Evolutionary conservation across 192 early-diverging fungal genomes (phyloP), one percentile per base, ranked within the genome.

Genomic region (Coemansia sp.): DNA sequence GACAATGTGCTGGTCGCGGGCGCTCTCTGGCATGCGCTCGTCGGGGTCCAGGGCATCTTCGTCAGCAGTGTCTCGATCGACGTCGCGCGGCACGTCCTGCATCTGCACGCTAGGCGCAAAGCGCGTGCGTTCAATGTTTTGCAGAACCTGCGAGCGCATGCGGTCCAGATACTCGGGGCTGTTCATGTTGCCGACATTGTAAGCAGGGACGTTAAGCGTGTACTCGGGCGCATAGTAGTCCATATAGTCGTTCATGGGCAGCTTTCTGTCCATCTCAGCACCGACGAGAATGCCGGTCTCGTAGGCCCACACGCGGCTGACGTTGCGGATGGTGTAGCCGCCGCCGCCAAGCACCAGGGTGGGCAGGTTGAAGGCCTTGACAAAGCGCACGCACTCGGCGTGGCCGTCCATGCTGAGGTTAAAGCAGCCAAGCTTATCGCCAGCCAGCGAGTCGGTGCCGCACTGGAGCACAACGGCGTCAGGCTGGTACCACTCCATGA

Each of bases 301-400:
- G 76, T 97, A 98, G 5, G 93, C 90, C 96, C 95, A 97, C 30
- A 90, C 89, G 7, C 96, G 87, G 36, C 94, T 91, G 5, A 97
- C 95, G 75, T 98, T 96, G 25, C 95, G 87, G 73, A 97, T 94
- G 0, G 97, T 99, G 69, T 99, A 99, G 12, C 97, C 97, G 25
- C 97, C 97, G 20, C 97, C 97, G 28, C 97, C 97, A 2, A 98
- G 83, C 36, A 97, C 89, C 25, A 99, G 73, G 82, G 97, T 86
- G 28, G 97, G 97, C 22, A 99, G 73, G 56, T 94, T 91, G 75
- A 97, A 94, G 7, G 77, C 85, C 56, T 95, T 96, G 67, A 98
- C 91, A 84, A 93, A 98, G 56, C 87, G 86, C 7, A 98, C 94
- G 71, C 97, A 99, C 60, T 88, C 87, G 22, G 94, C 97, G 61